phyloP scores from a whole-genome alignment of 257 asterid genomes.

The Dorcoceras hygrometricum region DNA sequence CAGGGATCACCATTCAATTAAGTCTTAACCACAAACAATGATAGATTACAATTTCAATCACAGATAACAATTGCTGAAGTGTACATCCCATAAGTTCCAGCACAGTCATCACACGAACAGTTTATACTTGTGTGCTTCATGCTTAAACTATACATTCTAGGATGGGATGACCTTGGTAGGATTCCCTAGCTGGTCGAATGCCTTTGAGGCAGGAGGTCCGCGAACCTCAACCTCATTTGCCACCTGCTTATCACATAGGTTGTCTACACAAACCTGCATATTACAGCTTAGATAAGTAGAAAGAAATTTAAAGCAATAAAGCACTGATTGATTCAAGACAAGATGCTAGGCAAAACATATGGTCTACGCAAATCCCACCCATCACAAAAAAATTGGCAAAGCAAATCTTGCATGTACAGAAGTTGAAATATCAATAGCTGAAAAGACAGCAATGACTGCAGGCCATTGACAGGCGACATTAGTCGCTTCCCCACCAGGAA shows the following conservation, averaged over 20 bases:
- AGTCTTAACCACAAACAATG: not conserved
- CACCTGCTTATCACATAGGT: slow-evolving; percentile 63
- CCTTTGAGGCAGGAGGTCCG: slow-evolving; percentile 92
- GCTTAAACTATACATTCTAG: slow-evolving; percentile 19
- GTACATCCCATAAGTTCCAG: slow-evolving; percentile 14
- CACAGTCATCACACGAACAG: slow-evolving; percentile 16
- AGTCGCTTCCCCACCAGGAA: not conserved
- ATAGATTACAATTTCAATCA: not conserved
- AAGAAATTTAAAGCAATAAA: slow-evolving; percentile 9
- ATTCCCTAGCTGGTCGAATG: slow-evolving; percentile 82
- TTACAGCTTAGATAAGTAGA: slow-evolving; percentile 21
- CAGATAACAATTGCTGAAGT: not conserved
- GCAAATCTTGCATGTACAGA: not conserved
- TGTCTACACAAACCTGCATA: slow-evolving; percentile 59
- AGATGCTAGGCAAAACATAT: slow-evolving; percentile 12
- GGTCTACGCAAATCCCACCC: slow-evolving; percentile 16
- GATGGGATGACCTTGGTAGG: slow-evolving; percentile 76
- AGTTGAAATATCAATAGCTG: slow-evolving; percentile 3
- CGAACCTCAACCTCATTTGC: slow-evolving; percentile 80
- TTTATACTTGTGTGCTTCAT: slow-evolving; percentile 5
- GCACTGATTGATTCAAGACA: slow-evolving; percentile 17
- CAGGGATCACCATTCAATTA: not conserved
- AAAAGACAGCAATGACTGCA: slow-evolving; percentile 9
- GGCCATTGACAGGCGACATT: not conserved
- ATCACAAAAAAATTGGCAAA: not conserved